Evolutionary conservation across 129 eudicot species (phyloP), one percentile per base, ranked within the genome.

Genomic region (Saposhnikovia divaricata): DNA sequence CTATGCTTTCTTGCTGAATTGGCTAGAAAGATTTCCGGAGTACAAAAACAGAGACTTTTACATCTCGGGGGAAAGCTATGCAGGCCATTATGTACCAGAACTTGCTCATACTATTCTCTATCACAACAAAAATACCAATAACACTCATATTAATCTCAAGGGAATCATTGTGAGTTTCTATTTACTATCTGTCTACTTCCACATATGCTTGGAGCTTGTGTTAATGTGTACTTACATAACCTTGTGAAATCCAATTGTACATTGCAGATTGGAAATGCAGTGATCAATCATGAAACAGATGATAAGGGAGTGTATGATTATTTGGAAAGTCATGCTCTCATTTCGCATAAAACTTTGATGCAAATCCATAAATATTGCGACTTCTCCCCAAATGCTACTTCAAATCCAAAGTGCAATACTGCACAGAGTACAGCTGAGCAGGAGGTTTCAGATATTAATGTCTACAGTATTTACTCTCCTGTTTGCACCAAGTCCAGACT

Each of bases 261-360:
- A 13, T 66, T 79, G 83, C 83, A 94, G 98, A 92, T 94, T 51
- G 98, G 98, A 28, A 94, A 94, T 80, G 96, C 98, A 19, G 93
- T 94, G 75, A 85, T 92, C 50, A 82, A 95, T 10, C 92, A 89
- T 66, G 96, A 89, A 82, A 90, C 96, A 0, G 97, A 92, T 75
- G 65, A 44, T 21, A 83, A 39, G 12, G 98, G 98, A 37, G 88
- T 85, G 97, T 90, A 86, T 59, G 98, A 90, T 61, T 95, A 90
- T 80, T 89, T 89, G 9, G 93, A 82, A n/a, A 86, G 80, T 4
- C 98, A 95, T 81, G 97, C 97, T 15, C 68, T 95, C 14, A 88
- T 95, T 51, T 92, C 98, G 0, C 92, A 90, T 75, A 90, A 87
- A 85, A 85, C 87, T 39, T 75, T 78, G 19, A 45, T 53, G 63